Percentiles rank a stretch among this genome's conserved stretches.
These are phyloP conservation scores for Tuber calosporum DNA, from an alignment of 495 filamentous ascomycete genomes.

Conservation along the genomic window DNA sequence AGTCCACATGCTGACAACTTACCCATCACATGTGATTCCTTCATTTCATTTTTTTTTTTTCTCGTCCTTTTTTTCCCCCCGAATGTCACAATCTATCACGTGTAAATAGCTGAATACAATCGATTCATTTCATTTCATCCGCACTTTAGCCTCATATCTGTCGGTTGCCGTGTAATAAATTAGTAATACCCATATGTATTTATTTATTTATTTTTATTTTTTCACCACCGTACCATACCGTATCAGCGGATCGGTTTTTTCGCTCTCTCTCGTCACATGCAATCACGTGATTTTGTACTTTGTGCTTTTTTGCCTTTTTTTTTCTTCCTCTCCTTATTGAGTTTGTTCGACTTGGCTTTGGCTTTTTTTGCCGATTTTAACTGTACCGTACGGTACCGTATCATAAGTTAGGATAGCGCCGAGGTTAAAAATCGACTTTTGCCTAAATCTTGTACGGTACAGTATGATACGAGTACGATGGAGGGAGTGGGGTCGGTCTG, in stretches of 20 bases:
- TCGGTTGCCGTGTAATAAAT: background rate
- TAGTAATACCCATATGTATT: background rate
- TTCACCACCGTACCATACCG: no score
- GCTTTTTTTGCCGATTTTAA: no score
- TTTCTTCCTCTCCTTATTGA: no score
- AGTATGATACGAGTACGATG: no score
- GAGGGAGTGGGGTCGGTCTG: no score
- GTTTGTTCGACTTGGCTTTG: no score
- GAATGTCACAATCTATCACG: background rate
- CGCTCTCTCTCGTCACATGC: background rate
- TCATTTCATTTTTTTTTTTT: background rate
- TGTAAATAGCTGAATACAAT: background rate
- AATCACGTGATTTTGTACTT: conserved; percentile 3
- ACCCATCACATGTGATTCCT: background rate
- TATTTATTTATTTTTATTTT: no score
- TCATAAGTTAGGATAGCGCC: no score
- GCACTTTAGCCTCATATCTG: background rate
- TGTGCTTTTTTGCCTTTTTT: background rate
- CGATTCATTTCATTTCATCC: background rate
- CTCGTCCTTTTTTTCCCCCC: background rate
- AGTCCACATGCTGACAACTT: background rate
- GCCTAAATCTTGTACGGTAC: no score
- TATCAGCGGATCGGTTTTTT: background rate
- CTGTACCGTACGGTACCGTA: no score
- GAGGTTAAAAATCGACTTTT: no score